Conservation (phyloP, 495 filamentous ascomycete species). For the Hypoxylon trugodes region DNA sequence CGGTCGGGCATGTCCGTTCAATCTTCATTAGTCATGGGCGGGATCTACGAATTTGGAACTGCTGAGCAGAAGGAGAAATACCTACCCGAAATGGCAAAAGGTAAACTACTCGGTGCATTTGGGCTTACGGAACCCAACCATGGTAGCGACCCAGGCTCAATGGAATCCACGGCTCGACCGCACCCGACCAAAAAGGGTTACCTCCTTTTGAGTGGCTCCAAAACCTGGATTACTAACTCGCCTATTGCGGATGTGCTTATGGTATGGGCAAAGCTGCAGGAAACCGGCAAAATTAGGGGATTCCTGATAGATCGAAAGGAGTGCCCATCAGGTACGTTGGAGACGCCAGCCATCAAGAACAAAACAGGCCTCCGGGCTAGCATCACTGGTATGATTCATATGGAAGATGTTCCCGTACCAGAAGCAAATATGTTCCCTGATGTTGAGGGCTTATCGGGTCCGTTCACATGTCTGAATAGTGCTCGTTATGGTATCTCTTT, state of each 20-base stretch:
- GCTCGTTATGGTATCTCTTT: constrained; percentile 93
- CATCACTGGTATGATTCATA: constrained; percentile 97
- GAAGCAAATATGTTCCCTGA: constrained; percentile 93
- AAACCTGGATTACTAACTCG: constrained; percentile 99
- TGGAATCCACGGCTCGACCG: constrained; percentile 88
- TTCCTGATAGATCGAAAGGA: constrained; percentile 85
- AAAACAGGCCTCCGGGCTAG: constrained; percentile 94
- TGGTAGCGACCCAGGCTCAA: constrained; percentile 93
- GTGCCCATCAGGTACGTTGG: constrained; percentile 85
- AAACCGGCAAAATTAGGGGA: constrained; percentile 92
- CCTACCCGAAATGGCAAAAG: constrained; percentile 84
- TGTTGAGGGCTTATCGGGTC: constrained; percentile 85
- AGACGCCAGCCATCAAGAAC: constrained; percentile 92
- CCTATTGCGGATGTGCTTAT: constrained; percentile 91
- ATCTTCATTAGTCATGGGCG: constrained; percentile 93
- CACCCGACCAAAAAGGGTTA: constrained; percentile 90
- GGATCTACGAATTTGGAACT: constrained; percentile 93
- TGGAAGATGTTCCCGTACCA: constrained; percentile 88
- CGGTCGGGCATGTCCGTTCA: constrained; percentile 96
- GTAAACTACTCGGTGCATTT: constrained; percentile 88
- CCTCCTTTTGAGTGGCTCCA: constrained; percentile 81
- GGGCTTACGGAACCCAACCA: constrained; percentile 98
- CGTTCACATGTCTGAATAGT: constrained; percentile 93
- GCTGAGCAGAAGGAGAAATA: constrained; percentile 89
- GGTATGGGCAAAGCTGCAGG: constrained; percentile 93